Evolutionary conservation across 768 basidiomycete species (phyloP).

Genomic region (Hebeloma cylindrosporum): DNA sequence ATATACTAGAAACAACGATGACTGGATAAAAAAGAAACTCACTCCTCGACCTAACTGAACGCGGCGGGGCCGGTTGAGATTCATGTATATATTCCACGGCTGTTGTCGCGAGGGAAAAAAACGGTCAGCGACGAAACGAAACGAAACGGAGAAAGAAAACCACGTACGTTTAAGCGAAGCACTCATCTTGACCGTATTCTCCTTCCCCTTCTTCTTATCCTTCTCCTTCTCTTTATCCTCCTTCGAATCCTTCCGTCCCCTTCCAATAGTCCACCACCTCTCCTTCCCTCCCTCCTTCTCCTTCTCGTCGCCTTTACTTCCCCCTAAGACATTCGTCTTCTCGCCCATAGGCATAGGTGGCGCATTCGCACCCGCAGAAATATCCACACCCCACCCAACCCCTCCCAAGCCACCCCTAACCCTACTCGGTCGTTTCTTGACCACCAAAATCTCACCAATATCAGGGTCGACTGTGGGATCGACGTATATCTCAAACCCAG

Average conservation of each 20-base stretch:
- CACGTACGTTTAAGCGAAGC: conserved; percentile 48
- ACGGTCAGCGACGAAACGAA: not conserved
- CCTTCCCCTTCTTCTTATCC: conserved; percentile 31
- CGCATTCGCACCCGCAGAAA: not conserved
- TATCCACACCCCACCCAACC: conserved; percentile 50
- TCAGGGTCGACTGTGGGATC: conserved; percentile 67
- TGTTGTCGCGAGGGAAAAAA: conserved; percentile 1
- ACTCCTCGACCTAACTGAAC: not conserved
- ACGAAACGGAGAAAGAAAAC: not conserved
- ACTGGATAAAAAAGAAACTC: not conserved
- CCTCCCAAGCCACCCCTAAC: conserved; percentile 59
- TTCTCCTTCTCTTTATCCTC: conserved; percentile 44
- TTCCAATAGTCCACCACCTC: conserved; percentile 84
- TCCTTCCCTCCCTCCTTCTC: conserved; percentile 39
- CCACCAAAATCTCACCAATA: conserved; percentile 65
- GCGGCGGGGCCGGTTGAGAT: conserved; percentile 19
- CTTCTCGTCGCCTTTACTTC: conserved; percentile 27
- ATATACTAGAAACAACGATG: not conserved
- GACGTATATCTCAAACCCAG: conserved; percentile 71
- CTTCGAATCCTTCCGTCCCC: conserved; percentile 73
- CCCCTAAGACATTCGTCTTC: conserved; percentile 51
- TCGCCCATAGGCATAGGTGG: conserved; percentile 36
- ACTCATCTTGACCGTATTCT: conserved; percentile 24
- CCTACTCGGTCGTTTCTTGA: conserved; percentile 82
- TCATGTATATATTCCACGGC: conserved; percentile 28